These are phyloP conservation scores for Xylaria sp. DNA, from an alignment of 2,329 filamentous ascomycete genomes.

Conservation along the genomic window DNA sequence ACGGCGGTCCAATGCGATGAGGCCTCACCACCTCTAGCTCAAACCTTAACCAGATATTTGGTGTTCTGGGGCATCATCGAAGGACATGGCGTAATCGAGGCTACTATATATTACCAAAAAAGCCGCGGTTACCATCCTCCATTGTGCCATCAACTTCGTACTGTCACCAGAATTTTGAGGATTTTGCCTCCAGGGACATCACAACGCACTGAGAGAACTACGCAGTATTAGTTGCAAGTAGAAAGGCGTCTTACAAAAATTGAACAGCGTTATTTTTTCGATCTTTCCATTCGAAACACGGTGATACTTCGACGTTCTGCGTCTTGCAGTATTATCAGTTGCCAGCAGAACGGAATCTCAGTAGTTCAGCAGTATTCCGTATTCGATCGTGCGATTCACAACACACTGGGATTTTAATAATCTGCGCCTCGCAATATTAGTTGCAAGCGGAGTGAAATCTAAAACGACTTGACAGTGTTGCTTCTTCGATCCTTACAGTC, in stretches of 20 bases:
- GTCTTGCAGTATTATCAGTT: conserved; percentile 13
- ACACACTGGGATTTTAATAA: neutral
- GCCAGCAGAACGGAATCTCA: neutral
- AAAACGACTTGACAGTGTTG: neutral
- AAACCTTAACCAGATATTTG: conserved; percentile 13
- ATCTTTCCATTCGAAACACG: neutral
- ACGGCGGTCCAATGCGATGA: conserved; percentile 1
- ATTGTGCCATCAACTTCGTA: neutral
- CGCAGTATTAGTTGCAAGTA: neutral
- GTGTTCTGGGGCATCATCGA: neutral
- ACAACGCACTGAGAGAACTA: neutral
- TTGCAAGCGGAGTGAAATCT: neutral
- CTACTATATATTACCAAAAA: neutral
- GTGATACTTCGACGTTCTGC: neutral
- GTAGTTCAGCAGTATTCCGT: neutral
- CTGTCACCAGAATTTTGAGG: neutral
- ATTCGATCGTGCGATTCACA: neutral
- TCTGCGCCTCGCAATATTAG: conserved; percentile 4
- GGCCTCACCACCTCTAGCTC: conserved; percentile 13
- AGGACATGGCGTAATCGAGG: neutral
- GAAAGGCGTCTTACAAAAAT: neutral
- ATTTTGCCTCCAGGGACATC: neutral
- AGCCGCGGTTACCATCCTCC: neutral
- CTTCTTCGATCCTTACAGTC: neutral
- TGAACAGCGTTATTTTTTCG: neutral